Percentiles rank a stretch among this genome's conserved stretches.
phyloP scores from a whole-genome alignment of 78 protist genomes.

The Anaeramoeba ignava region DNA sequence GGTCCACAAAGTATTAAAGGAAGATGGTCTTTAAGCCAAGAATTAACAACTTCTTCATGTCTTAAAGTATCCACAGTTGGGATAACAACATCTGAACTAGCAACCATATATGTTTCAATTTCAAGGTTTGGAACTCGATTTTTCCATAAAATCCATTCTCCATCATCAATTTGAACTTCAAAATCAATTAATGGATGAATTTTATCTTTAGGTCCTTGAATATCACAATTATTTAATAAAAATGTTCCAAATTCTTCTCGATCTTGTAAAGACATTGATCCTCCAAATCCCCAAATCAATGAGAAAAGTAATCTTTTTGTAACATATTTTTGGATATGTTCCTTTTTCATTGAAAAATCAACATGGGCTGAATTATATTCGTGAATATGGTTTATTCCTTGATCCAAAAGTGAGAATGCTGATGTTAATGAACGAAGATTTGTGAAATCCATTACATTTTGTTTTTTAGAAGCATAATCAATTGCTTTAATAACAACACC shows the following conservation, averaged over 20 bases:
- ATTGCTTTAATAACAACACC: background rate
- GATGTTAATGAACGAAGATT: slow-evolving; percentile 40
- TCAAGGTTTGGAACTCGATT: slow-evolving; percentile 47
- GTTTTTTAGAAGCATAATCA: slow-evolving; percentile 33
- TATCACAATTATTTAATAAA: slow-evolving; percentile 3
- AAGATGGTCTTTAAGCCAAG: slow-evolving; percentile 65
- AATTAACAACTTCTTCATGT: slow-evolving; percentile 69
- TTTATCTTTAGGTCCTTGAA: slow-evolving; percentile 5
- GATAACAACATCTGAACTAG: slow-evolving; percentile 68
- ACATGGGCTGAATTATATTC: slow-evolving; percentile 58
- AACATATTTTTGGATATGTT: slow-evolving; percentile 10
- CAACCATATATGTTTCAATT: slow-evolving; percentile 31
- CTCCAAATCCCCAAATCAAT: slow-evolving; percentile 80
- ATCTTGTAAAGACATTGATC: slow-evolving; percentile 35
- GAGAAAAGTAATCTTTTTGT: slow-evolving; percentile 40
- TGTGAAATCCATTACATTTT: slow-evolving; percentile 73
- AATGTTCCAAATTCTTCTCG: slow-evolving; percentile 42
- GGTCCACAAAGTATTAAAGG: slow-evolving; percentile 93
- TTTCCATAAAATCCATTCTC: slow-evolving; percentile 73
- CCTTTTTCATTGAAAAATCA: slow-evolving; percentile 53
- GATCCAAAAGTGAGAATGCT: slow-evolving; percentile 49
- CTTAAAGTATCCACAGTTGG: slow-evolving; percentile 92
- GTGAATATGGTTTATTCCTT: slow-evolving; percentile 32
- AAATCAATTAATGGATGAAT: slow-evolving; percentile 58
- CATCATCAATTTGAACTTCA: slow-evolving; percentile 46